Evolutionary conservation across 176 grass and related monocot species (phyloP).

Genomic region (Zea luxurians): DNA sequence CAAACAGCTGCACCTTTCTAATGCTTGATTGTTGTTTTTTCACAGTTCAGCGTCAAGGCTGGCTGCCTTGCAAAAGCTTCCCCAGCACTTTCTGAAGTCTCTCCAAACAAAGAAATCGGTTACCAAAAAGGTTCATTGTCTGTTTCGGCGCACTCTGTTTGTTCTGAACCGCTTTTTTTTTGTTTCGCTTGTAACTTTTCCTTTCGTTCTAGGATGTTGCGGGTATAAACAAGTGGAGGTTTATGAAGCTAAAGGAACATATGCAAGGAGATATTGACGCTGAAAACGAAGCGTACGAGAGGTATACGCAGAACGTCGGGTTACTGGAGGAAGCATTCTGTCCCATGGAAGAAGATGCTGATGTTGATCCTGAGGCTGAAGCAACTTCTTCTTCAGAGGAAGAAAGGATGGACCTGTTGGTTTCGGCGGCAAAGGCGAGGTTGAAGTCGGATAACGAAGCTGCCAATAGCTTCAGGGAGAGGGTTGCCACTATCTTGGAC

Average conservation of each 20-base stretch:
- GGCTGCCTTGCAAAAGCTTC: constrained; percentile 61
- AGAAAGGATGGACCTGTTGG: constrained; percentile 51
- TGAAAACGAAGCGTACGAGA: constrained; percentile 86
- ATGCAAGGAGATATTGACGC: constrained; percentile 74
- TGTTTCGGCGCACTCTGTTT: not conserved
- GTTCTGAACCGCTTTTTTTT: constrained; percentile 8
- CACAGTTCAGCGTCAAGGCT: constrained; percentile 63
- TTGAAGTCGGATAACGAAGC: constrained; percentile 59
- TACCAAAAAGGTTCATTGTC: constrained; percentile 64
- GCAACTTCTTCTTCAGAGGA: constrained; percentile 47
- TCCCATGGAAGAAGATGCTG: constrained; percentile 31
- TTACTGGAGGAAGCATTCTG: constrained; percentile 82
- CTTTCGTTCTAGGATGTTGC: constrained; percentile 52
- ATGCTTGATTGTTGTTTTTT: constrained; percentile 33
- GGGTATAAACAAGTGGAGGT: constrained; percentile 72
- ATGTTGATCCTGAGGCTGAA: constrained; percentile 42
- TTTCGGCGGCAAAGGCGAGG: constrained; percentile 69
- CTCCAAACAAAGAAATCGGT: constrained; percentile 67
- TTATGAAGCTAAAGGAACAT: constrained; percentile 86
- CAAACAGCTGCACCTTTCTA: constrained; percentile 14
- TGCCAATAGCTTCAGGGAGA: constrained; percentile 53
- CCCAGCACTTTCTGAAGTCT: constrained; percentile 70
- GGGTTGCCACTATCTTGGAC: constrained; percentile 49
- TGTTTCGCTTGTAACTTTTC: not conserved
- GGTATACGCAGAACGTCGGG: constrained; percentile 69